Evolutionary conservation across 2,329 filamentous ascomycete species (phyloP).

Genomic region (Orbilia blumenaviensis): DNA sequence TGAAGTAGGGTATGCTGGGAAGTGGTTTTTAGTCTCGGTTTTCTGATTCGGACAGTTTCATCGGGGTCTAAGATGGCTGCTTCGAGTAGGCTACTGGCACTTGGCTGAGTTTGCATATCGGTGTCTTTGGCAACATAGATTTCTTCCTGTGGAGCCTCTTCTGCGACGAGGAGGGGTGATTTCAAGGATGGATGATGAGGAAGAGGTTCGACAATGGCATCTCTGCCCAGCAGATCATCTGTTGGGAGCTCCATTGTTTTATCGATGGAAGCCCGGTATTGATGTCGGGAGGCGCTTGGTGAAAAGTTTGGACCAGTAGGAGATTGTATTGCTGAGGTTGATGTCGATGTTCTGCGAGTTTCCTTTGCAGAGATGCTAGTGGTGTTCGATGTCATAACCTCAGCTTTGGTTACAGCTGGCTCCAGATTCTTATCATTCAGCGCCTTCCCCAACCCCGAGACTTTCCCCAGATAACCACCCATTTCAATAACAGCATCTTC

Average conservation of each 20-base stretch:
- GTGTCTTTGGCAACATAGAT: conserved; percentile 27
- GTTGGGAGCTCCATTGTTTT: conserved; percentile 49
- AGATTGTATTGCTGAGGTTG: conserved; percentile 48
- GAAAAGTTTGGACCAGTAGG: conserved; percentile 27
- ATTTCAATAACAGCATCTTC: conserved; percentile 47
- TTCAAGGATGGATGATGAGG: conserved; percentile 37
- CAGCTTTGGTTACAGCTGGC: conserved; percentile 29
- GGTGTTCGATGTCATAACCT: conserved; percentile 24
- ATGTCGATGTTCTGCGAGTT: conserved; percentile 35
- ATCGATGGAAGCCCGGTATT: conserved; percentile 46
- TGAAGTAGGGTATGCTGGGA: conserved; percentile 48
- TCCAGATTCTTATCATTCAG: conserved; percentile 51
- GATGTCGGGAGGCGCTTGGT: conserved; percentile 35
- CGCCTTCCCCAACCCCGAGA: conserved; percentile 49
- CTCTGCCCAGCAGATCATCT: conserved; percentile 21
- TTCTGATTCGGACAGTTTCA: conserved; percentile 15
- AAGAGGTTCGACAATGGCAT: conserved; percentile 42
- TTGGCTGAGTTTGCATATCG: conserved; percentile 13
- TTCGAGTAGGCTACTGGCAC: neutral
- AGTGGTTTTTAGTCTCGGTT: conserved; percentile 26
- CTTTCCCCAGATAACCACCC: conserved; percentile 52
- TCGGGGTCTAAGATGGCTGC: conserved; percentile 22
- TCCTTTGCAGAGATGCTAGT: conserved; percentile 28
- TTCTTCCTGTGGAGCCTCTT: conserved; percentile 32
- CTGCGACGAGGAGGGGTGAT: conserved; percentile 31